Evolutionary conservation across 83 land plant genomes (phyloP).

Genomic region (Picea engelmannii): DNA sequence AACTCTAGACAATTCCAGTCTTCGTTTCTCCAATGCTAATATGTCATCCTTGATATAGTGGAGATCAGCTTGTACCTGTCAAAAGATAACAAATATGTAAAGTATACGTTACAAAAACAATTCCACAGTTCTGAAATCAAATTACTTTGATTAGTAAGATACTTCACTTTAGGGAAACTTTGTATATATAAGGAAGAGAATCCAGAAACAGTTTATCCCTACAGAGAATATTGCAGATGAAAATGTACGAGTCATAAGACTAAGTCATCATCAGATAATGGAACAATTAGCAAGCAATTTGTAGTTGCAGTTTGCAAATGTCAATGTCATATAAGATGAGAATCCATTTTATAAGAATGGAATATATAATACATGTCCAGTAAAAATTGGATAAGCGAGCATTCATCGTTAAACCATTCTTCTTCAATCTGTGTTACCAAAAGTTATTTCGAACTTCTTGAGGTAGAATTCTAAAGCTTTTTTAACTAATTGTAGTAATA

Average conservation of each 20-base stretch:
- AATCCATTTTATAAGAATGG: no score
- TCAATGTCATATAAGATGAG: no score
- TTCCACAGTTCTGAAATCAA: background rate
- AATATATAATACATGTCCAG: no score
- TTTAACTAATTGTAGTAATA: no score
- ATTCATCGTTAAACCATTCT: no score
- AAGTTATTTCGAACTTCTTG: no score
- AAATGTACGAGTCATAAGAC: background rate
- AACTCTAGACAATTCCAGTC: slow-evolving; percentile 71
- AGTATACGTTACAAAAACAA: background rate
- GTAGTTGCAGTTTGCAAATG: background rate
- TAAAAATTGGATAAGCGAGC: no score
- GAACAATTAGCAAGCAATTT: background rate
- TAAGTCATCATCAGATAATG: background rate
- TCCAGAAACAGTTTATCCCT: background rate
- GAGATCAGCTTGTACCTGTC: slow-evolving; percentile 88
- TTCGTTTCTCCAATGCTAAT: slow-evolving; percentile 74
- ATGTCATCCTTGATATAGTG: slow-evolving; percentile 92
- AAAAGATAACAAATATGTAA: slow-evolving; percentile 12
- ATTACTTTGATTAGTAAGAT: background rate
- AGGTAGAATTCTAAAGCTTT: no score
- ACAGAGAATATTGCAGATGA: background rate
- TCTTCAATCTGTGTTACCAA: no score
- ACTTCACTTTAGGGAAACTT: background rate
- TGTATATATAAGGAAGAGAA: background rate